Base-by-base conservation (phyloP, 441 rosid genomes). In the Eutrema salsugineum region DNA sequence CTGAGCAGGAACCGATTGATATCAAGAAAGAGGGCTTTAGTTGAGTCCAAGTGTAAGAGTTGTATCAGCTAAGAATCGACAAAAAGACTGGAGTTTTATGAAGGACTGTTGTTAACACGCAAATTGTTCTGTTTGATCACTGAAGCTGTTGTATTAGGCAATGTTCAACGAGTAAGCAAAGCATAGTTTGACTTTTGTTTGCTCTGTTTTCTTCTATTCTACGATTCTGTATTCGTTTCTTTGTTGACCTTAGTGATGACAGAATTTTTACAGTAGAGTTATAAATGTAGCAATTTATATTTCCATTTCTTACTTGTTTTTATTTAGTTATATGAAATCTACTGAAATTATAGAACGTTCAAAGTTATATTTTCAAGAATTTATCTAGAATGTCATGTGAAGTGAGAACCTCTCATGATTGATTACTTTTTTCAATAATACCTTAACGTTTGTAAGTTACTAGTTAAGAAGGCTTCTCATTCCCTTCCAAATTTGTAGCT, bases 1-100 rank as follows among this genome's bases (percentile, higher is more conserved):
- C 2, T 78, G 53, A 63, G 69, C 87, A 68, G 85, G 81, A 73
- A 76, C 64, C 8, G 50, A 66, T 28, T 61, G 49, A 74, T 50
- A 30, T 42, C 73, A 85, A 64, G 50, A 47, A 33, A 42, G 57
- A 57, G 2, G 50, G 68, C 58, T 60, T 68, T 64, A 42, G 64
- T 53, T 68, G 54, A 58, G 56, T 30, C 55, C 57, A 43, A 74
- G 11, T 74, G 73, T 66, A 59, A 66, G 72, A 59, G 68, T 59
- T 66, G 63, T 59, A 58, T 40, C 39, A 65, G 39, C 46, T 19
- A 65, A 56, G 59, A 36, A n/a, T 64, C 39, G 27, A 24, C 27
- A 24, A n/a, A n/a, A n/a, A 24, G 27, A 24, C 27, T 55, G 68
- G 70, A 53, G 72, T 68, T 71, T 5, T 62, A 53, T 53, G 44